Base-by-base conservation (phyloP, 2,329 filamentous ascomycete genomes). In the Pseudocercospora musae region DNA sequence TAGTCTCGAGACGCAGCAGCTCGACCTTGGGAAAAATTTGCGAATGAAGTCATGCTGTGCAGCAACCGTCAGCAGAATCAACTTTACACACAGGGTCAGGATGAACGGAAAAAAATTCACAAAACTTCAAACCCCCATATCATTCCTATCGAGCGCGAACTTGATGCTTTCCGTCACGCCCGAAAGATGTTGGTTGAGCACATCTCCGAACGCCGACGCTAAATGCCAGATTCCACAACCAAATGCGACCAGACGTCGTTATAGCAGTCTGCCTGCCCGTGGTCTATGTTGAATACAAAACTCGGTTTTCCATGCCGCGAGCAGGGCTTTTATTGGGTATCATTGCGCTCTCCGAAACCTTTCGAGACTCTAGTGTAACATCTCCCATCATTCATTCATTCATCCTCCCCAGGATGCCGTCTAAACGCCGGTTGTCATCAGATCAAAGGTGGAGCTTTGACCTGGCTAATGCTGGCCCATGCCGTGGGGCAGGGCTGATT, bases 141-240 rank as follows among this genome's bases (percentile, higher is more conserved):
- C 62, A 58, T 62, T 66, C 58, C 62, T 68, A 66, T 65, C 62
- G 63, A 68, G 66, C 66, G 66, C 64, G 50, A 62, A 63, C 50
- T 57, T 60, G 49, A 57, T 37, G 33, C 33, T 66, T 59, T 53
- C 48, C 42, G 57, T 64, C 60, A 60, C 64, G 66, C 66, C 56
- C 60, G 54, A 58, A 65, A 69, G 65, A 69, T 69, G 67, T 63
- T 68, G 62, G 67, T 69, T 69, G 67, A 69, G 64, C 58, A 65
- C 67, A 69, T 69, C 67, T 69, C 68, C 63, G 62, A 69, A 69
- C 68, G 68, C 68, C 68, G 60, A 68, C 68, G 68, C 68, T 69
- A 69, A 68, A 63, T 65, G 57, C 66, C 59, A 67, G 62, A 65
- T 65, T 59, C 60, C 63, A 57, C 55, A 62, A 46, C 60, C 59